Conservation (phyloP, 2,329 filamentous ascomycete species). For the Aspergillus sojae region DNA sequence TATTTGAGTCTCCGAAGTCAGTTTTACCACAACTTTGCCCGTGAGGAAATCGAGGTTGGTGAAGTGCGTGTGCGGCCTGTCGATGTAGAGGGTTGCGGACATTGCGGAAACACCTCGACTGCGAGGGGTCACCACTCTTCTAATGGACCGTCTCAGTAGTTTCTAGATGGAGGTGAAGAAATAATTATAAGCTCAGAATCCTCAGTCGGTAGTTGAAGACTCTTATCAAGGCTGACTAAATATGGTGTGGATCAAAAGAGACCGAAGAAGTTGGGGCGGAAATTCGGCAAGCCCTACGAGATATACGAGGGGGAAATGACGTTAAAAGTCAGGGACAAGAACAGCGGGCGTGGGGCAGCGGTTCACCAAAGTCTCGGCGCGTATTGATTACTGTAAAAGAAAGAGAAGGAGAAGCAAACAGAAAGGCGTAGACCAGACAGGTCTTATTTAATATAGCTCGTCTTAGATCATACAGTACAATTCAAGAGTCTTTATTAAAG, state of each 20-base stretch:
- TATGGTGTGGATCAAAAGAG: not conserved
- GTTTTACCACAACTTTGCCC: slow-evolving; percentile 47
- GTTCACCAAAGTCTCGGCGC: slow-evolving; percentile 2
- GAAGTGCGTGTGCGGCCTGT: slow-evolving; percentile 46
- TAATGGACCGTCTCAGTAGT: not conserved
- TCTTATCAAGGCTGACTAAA: slow-evolving; percentile 1
- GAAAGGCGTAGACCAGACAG: not conserved
- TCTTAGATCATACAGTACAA: not conserved
- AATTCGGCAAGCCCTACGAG: slow-evolving; percentile 12
- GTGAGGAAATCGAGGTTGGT: slow-evolving; percentile 53
- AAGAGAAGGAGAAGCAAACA: not conserved
- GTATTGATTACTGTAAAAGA: not conserved
- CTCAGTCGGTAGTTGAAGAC: not conserved
- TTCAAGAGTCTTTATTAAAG: not conserved
- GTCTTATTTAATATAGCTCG: not conserved
- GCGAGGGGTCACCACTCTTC: not conserved
- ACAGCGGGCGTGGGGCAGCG: slow-evolving; percentile 17
- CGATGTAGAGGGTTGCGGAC: slow-evolving; percentile 50
- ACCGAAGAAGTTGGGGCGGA: slow-evolving; percentile 8
- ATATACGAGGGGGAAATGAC: slow-evolving; percentile 14
- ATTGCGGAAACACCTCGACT: slow-evolving; percentile 33
- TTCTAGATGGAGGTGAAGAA: not conserved
- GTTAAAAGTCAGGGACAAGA: slow-evolving; percentile 13
- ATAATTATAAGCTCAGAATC: not conserved
- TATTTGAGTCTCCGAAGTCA: slow-evolving; percentile 47